phyloP scores from a whole-genome alignment of 345 rosid species.

The Draba incana region DNA sequence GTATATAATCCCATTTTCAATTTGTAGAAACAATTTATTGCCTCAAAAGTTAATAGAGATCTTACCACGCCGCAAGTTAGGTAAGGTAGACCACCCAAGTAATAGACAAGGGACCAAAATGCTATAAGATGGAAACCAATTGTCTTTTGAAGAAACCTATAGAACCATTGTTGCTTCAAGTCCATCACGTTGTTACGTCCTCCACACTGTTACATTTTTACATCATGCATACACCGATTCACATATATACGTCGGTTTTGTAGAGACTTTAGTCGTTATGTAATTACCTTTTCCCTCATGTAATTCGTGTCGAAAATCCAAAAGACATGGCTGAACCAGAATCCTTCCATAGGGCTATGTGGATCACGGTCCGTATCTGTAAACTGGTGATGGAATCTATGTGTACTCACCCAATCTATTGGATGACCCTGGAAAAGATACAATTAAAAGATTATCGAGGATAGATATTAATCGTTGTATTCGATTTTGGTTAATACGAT shows the following conservation, averaged over 20 bases:
- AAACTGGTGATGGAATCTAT: slow-evolving; percentile 45
- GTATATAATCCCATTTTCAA: neutral
- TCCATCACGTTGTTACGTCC: slow-evolving; percentile 77
- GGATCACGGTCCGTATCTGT: slow-evolving; percentile 43
- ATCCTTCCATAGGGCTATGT: slow-evolving; percentile 45
- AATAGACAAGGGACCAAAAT: slow-evolving; percentile 55
- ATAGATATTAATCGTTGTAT: neutral
- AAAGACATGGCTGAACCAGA: slow-evolving; percentile 43
- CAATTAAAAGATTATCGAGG: neutral
- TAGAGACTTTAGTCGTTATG: neutral
- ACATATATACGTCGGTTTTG: neutral
- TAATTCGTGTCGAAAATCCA: slow-evolving; percentile 41
- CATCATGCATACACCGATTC: neutral
- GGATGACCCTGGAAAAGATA: slow-evolving; percentile 40
- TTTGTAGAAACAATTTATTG: too few species aligned
- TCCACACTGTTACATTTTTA: slow-evolving; percentile 60
- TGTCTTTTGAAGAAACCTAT: slow-evolving; percentile 61
- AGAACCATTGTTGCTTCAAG: slow-evolving; percentile 79
- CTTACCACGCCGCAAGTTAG: slow-evolving; percentile 90
- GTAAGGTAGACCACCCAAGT: slow-evolving; percentile 72
- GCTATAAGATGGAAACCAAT: slow-evolving; percentile 63
- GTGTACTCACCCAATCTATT: slow-evolving; percentile 46
- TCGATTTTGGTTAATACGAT: neutral
- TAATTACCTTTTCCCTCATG: slow-evolving; percentile 36
- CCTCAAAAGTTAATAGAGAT: neutral